phyloP scores from a whole-genome alignment of 352 stramenopile genomes.

The Sclerospora graminicola region DNA sequence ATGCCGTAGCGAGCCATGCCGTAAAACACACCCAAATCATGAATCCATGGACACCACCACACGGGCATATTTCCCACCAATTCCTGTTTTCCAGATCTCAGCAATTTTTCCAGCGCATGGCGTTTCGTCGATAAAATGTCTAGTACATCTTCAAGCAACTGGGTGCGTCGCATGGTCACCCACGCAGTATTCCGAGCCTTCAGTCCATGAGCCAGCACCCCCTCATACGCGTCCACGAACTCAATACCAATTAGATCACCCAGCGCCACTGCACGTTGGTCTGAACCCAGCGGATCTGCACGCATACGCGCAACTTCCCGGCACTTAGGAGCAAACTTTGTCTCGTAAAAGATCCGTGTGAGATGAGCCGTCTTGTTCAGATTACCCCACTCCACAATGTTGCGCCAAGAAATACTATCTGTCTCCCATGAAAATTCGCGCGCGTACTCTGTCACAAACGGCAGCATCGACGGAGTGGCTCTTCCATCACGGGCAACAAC shows the following conservation, averaged over 20 bases:
- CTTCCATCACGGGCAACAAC: constrained; percentile 22
- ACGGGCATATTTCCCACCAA: constrained; percentile 73
- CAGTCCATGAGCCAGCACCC: constrained; percentile 66
- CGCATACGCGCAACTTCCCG: constrained; percentile 71
- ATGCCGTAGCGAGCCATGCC: constrained; percentile 75
- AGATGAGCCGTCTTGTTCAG: constrained; percentile 71
- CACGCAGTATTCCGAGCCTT: constrained; percentile 82
- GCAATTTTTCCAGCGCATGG: constrained; percentile 27
- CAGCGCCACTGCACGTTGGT: constrained; percentile 63
- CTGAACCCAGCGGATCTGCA: constrained; percentile 60
- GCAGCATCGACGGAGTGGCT: constrained; percentile 16
- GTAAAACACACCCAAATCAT: constrained; percentile 69
- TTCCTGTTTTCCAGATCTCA: constrained; percentile 48
- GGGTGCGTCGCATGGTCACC: constrained; percentile 65
- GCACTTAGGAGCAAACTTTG: constrained; percentile 68
- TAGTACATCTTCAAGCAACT: constrained; percentile 62
- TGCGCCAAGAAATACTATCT: constrained; percentile 75
- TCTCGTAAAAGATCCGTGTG: constrained; percentile 52
- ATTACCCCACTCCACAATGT: constrained; percentile 72
- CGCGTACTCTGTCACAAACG: constrained; percentile 23
- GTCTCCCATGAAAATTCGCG: constrained; percentile 63
- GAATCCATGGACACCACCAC: constrained; percentile 86
- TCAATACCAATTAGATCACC: constrained; percentile 76
- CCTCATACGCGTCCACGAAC: constrained; percentile 81
- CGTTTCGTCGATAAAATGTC: constrained; percentile 39